These are phyloP conservation scores for Betula pendula DNA, from an alignment of 306 rosid species.

Conservation along the genomic window DNA sequence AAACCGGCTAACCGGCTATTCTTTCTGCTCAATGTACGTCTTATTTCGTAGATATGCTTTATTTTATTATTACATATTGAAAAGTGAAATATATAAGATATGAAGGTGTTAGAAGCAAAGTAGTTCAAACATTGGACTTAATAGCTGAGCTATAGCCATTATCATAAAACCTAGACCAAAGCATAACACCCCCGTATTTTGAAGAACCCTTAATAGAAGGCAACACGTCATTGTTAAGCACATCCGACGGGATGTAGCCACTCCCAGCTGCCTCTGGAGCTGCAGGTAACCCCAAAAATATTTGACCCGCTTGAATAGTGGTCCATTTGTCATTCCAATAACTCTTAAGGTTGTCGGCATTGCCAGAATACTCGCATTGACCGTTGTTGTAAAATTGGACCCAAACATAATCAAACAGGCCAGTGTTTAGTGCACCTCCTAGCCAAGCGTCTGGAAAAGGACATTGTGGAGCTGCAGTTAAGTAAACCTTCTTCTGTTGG, in stretches of 20 bases:
- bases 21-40: no score
- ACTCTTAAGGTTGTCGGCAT: slow-evolving; percentile 13
- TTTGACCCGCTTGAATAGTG: background rate
- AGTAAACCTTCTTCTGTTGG: slow-evolving; percentile 13
- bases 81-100: no score
- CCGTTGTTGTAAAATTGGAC: slow-evolving; percentile 28
- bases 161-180: slow-evolving; percentile 22
- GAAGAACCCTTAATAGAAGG: slow-evolving; percentile 3
- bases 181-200: slow-evolving; percentile 19
- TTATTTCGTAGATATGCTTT: no score
- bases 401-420: slow-evolving; percentile 21
- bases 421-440: background rate
- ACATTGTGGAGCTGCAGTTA: slow-evolving; percentile 39
- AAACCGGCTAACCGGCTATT: no score
- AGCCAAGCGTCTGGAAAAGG: slow-evolving; percentile 20
- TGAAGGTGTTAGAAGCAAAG: no score
- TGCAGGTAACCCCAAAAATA: slow-evolving; percentile 19
- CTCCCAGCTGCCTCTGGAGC: background rate
- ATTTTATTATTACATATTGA: no score
- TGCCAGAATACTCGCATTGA: slow-evolving; percentile 15
- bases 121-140: no score
- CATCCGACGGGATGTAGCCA: slow-evolving; percentile 7
- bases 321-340: slow-evolving; percentile 35
- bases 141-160: background rate
- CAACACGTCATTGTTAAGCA: background rate